Percentiles rank a stretch among this genome's conserved stretches.
phyloP scores from a whole-genome alignment of 208 protist species.

The Trypanosoma scelopori region DNA sequence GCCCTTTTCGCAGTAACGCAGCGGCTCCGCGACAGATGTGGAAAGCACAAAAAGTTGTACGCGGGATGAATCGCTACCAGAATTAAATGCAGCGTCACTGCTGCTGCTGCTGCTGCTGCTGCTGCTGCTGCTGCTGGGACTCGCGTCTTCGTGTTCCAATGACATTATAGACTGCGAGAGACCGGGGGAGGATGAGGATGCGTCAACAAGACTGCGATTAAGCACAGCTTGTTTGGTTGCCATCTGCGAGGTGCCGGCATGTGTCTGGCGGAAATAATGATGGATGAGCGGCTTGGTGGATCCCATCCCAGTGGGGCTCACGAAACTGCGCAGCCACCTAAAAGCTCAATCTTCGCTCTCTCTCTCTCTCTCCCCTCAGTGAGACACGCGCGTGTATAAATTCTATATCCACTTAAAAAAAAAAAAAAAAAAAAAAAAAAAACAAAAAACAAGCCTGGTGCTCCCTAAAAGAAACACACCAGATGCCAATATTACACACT shows the following conservation, averaged over 20 bases:
- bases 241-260: background rate
- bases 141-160: background rate
- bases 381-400: too few species aligned
- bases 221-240: background rate
- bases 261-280: conserved; percentile 15
- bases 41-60: conserved; percentile 36
- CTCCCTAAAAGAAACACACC: too few species aligned
- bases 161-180: conserved; percentile 5
- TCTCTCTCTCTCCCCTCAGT: background rate
- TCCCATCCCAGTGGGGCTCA: background rate
- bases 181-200: background rate
- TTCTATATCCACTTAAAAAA: too few species aligned
- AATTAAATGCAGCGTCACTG: conserved; percentile 8
- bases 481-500: too few species aligned
- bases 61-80: background rate
- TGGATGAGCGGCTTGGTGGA: conserved; percentile 15
- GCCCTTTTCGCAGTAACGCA: conserved; percentile 37
- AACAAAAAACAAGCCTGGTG: too few species aligned
- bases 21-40: conserved; percentile 36
- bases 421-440: too few species aligned
- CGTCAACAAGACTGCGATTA: conserved; percentile 5
- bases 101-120: conserved; percentile 2
- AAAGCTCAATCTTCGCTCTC: conserved; percentile 4
- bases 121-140: background rate
- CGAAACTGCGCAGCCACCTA: background rate